A percentile compares a stretch with the other conserved stretches of the same genome.
Conservation (phyloP, 139 green algal species). For the Coelastrella sp. region DNA sequence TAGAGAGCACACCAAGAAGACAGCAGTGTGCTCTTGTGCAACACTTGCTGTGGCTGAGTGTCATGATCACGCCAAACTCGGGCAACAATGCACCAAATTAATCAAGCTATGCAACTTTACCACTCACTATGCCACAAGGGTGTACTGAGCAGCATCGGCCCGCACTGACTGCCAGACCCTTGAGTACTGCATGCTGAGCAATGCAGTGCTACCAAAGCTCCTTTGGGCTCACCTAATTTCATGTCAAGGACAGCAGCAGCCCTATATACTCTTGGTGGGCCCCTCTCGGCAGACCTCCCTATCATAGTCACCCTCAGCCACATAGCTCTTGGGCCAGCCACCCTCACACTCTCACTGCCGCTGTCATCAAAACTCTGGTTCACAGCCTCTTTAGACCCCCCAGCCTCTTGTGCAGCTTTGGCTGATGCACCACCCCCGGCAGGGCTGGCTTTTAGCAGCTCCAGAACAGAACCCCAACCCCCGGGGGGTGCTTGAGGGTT, state of each 20-base stretch:
- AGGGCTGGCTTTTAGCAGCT: background rate
- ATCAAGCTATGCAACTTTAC: background rate
- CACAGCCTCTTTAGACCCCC: background rate
- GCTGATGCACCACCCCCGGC: background rate
- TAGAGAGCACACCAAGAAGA: background rate
- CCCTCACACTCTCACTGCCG: background rate
- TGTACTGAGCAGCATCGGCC: too few species aligned
- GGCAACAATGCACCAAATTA: background rate
- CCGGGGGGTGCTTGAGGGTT: conserved; percentile 25
- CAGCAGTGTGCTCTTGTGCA: background rate
- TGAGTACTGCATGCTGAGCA: too few species aligned
- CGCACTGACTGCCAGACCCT: too few species aligned
- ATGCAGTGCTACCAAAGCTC: too few species aligned
- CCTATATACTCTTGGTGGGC: background rate
- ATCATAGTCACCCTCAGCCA: conserved; percentile 23
- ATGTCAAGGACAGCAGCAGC: conserved; percentile 9
- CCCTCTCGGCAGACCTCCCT: background rate
- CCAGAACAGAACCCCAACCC: conserved; percentile 14
- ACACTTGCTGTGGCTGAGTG: too few species aligned
- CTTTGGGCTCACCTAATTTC: conserved; percentile 6
- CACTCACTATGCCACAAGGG: background rate
- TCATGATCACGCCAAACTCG: background rate
- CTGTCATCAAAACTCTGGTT: background rate
- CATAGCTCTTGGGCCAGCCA: conserved; percentile 19
- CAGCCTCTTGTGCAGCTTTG: background rate